Conservation (phyloP, 2,329 filamentous ascomycete species). For the Cryoendolithus antarcticus region DNA sequence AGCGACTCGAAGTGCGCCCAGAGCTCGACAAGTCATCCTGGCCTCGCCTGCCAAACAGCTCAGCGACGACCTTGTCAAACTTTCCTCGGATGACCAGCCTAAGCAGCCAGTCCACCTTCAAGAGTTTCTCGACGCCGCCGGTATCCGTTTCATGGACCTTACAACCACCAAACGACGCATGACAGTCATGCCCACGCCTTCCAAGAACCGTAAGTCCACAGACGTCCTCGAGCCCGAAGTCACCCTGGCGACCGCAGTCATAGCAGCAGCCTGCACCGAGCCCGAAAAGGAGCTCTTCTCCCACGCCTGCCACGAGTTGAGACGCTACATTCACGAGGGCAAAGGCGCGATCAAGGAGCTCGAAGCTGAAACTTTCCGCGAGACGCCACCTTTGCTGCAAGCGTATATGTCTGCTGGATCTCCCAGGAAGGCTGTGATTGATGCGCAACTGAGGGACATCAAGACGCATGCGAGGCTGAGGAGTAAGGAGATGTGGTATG, state of each 20-base stretch:
- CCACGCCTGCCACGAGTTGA: slow-evolving; percentile 86
- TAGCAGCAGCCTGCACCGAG: slow-evolving; percentile 79
- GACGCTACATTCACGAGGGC: slow-evolving; percentile 91
- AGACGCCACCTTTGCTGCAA: slow-evolving; percentile 81
- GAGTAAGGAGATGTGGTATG: slow-evolving; percentile 96
- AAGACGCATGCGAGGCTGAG: slow-evolving; percentile 82
- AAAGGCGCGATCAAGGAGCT: slow-evolving; percentile 82
- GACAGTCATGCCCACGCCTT: slow-evolving; percentile 51
- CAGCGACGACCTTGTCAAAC: slow-evolving; percentile 15
- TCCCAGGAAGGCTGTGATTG: slow-evolving; percentile 76
- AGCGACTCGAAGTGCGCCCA: slow-evolving; percentile 17
- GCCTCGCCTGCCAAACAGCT: slow-evolving; percentile 17
- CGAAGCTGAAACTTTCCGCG: slow-evolving; percentile 73
- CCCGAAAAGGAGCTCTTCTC: slow-evolving; percentile 92
- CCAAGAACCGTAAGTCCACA: slow-evolving; percentile 15
- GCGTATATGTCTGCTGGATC: slow-evolving; percentile 81
- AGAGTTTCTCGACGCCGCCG: slow-evolving; percentile 88
- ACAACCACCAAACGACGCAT: slow-evolving; percentile 90
- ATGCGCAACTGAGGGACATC: slow-evolving; percentile 94
- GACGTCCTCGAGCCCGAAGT: slow-evolving; percentile 22
- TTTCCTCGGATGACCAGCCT: slow-evolving; percentile 8
- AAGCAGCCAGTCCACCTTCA: slow-evolving; percentile 51
- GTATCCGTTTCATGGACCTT: slow-evolving; percentile 95
- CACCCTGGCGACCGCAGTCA: slow-evolving; percentile 62
- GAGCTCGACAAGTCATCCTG: slow-evolving; percentile 11